Base-by-base conservation (phyloP, 2,329 filamentous ascomycete genomes). In the Teratosphaeria pseudoeucalypti region DNA sequence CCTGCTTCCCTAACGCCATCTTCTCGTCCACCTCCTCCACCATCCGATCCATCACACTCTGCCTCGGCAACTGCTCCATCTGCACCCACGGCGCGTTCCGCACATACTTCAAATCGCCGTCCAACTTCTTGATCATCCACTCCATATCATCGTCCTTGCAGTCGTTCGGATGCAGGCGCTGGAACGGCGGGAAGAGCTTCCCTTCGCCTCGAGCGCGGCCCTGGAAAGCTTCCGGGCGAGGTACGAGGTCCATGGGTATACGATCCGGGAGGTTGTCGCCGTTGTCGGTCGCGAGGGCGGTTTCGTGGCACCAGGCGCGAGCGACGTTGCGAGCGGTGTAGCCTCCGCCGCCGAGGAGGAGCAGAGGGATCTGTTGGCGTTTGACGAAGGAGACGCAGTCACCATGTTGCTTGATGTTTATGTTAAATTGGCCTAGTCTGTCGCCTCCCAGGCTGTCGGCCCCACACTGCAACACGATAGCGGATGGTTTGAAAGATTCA, bases 251-350 rank as follows among this genome's bases (percentile, higher is more conserved):
- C 61, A 72, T 64, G 0, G 94, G 92, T 32, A 97, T 86, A 12
- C 84, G 81, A 19, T 87, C 82, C 71, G 83, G 78, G 63, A 96
- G 86, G 60, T 83, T 82, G 63, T 87, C 80, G 65, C 86, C 85
- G 63, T 87, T 81, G 65, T 86, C 85, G 63, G 95, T 89, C 61
- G 90, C 90, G 66, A 97, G 90, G 62, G 89, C 88, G 12, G 94
- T 99, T 77, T 99, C 94, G 75, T 95, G 92, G 27, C 92, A 90
- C 94, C 94, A 99, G 34, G 92, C 91, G 58, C 94, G 88, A 52
- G 94, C 94, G 6, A 99, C 94, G 70, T 99, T 99, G 64, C 92
- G 85, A 5, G 94, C 92, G 14, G 94, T 99, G 75, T 99, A 99
- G 32, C 94, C 94, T 59, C 94, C 94, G 47, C 94, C 94, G 53